phyloP scores from a whole-genome alignment of 2,329 filamentous ascomycete species.

The Trichoderma simmonsii region DNA sequence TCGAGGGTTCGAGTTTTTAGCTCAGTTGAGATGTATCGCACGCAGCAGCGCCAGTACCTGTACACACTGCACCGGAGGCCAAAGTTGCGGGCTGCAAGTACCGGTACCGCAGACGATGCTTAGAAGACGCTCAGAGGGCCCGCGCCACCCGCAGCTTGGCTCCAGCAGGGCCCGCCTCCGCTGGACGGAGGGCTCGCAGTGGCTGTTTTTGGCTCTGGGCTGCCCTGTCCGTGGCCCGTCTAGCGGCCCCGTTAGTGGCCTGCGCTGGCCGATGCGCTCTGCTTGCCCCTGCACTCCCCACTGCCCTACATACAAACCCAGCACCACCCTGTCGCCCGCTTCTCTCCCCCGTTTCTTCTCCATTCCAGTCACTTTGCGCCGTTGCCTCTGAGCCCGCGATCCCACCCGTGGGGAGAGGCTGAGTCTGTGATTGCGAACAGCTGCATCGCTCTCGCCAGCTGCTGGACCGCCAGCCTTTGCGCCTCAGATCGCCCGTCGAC shows the following conservation, averaged over 20 bases:
- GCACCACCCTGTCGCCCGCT: constrained; percentile 4
- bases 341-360: constrained; percentile 19
- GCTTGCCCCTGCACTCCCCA: constrained; percentile 18
- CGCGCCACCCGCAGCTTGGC: constrained; percentile 20
- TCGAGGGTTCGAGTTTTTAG: not conserved
- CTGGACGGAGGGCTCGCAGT: constrained; percentile 12
- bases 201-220: constrained; percentile 9
- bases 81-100: not conserved
- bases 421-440: constrained; percentile 16
- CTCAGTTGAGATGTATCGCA: not conserved
- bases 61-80: not conserved
- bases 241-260: constrained; percentile 9
- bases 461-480: not conserved
- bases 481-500: constrained; percentile 1
- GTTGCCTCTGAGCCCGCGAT: constrained; percentile 19
- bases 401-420: constrained; percentile 19
- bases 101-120: not conserved
- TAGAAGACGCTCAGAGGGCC: constrained; percentile 5
- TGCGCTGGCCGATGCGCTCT: constrained; percentile 4
- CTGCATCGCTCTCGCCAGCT: constrained; percentile 1
- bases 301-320: constrained; percentile 23
- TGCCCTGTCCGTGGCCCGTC: not conserved
- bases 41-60: not conserved
- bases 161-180: constrained; percentile 19
- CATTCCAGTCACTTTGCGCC: constrained; percentile 19